A percentile compares a stretch with the other conserved stretches of the same genome.
Evolutionary conservation across 1,284 basidiomycete species (phyloP).

Genomic region (Rhodofomes roseus): DNA sequence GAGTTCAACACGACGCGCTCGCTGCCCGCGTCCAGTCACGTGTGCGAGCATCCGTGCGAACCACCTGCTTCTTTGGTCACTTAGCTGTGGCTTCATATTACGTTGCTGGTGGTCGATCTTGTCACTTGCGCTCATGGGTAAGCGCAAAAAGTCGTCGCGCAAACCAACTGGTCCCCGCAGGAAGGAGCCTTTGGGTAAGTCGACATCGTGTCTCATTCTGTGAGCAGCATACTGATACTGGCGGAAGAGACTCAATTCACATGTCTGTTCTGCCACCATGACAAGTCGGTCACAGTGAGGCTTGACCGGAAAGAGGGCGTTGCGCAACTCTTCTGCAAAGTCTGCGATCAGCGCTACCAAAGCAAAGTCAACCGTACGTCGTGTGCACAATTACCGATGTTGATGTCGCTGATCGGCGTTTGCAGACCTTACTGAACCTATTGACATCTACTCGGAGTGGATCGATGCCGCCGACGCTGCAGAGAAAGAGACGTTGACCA

Average conservation of each 20-base stretch:
- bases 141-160: conserved; percentile 83
- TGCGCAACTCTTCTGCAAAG: conserved; percentile 71
- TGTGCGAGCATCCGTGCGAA: conserved; percentile 20
- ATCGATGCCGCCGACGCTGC: conserved; percentile 88
- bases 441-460: conserved; percentile 92
- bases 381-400: conserved; percentile 12
- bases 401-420: conserved; percentile 5
- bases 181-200: conserved; percentile 66
- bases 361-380: conserved; percentile 80
- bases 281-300: conserved; percentile 84
- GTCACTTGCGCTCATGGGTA: conserved; percentile 53
- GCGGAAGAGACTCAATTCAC: conserved; percentile 70
- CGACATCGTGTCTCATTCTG: background rate
- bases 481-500: conserved; percentile 48
- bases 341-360: conserved; percentile 81
- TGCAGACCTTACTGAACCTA: conserved; percentile 78
- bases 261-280: conserved; percentile 89
- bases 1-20: conserved; percentile 16
- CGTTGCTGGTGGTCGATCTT: background rate
- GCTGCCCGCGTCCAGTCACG: conserved; percentile 14
- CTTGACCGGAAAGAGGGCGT: conserved; percentile 82
- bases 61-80: background rate
- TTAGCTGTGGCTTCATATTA: background rate
- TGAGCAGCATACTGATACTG: background rate
- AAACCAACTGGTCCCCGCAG: conserved; percentile 56